Percentiles rank a stretch among this genome's conserved stretches.
These are phyloP conservation scores for Mycena rebaudengoi DNA, from an alignment of 768 basidiomycete species.

Conservation along the genomic window DNA sequence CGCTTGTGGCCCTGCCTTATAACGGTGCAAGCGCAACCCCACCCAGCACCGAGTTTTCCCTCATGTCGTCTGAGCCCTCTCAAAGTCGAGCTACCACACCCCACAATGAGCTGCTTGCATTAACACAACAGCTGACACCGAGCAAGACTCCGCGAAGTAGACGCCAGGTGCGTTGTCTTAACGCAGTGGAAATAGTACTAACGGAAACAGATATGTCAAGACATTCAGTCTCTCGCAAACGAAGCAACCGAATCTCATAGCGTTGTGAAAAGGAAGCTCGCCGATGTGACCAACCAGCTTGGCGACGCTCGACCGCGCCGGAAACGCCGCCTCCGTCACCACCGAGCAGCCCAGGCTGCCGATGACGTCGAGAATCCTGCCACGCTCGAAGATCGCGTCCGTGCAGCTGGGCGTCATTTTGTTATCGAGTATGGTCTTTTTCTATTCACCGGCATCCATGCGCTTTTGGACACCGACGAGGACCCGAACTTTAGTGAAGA, in stretches of 20 bases:
- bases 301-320: background rate
- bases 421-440: background rate
- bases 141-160: background rate
- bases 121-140: background rate
- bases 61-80: background rate
- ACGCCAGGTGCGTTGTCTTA: background rate
- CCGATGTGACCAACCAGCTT: background rate
- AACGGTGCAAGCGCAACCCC: background rate
- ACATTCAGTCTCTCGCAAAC: background rate
- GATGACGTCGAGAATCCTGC: background rate
- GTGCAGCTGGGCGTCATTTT: slow-evolving; percentile 1
- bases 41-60: background rate
- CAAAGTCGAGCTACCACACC: background rate
- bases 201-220: background rate
- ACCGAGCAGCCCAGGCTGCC: background rate
- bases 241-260: background rate
- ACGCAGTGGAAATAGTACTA: background rate
- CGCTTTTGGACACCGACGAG: background rate
- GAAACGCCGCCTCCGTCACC: background rate
- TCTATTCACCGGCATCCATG: background rate
- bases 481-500: background rate
- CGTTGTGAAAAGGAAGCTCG: background rate
- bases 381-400: background rate
- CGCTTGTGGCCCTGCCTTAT: background rate
- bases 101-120: background rate